phyloP scores from a whole-genome alignment of 192 early-diverging fungal species.

The Backusella macrospora region DNA sequence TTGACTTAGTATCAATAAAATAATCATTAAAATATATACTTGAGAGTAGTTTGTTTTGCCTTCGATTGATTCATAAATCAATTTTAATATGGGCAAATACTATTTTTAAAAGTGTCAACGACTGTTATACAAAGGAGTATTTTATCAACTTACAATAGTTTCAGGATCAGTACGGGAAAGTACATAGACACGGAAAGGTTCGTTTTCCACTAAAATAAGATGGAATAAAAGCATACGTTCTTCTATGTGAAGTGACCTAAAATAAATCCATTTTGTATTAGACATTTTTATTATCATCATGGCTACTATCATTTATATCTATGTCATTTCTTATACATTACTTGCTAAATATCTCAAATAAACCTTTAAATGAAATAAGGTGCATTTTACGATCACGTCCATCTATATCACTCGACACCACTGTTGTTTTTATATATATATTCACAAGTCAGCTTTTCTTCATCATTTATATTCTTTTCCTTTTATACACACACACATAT shows the following conservation, averaged over 20 bases:
- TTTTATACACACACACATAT: too few relatives aligned
- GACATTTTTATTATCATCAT: too few relatives aligned
- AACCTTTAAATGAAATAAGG: conserved; percentile 37
- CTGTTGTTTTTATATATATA: background rate
- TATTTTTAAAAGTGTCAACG: conserved; percentile 21
- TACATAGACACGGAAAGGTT: conserved; percentile 69
- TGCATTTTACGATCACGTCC: conserved; percentile 12
- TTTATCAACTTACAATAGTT: conserved; percentile 57
- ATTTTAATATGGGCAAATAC: conserved; percentile 65
- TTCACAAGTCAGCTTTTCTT: too few relatives aligned
- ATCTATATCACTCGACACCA: conserved; percentile 25
- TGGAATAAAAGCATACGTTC: conserved; percentile 70
- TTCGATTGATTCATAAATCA: conserved; percentile 69
- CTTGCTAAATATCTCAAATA: conserved; percentile 41
- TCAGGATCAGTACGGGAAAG: conserved; percentile 78
- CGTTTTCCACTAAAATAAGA: conserved; percentile 65
- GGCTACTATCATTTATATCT: background rate
- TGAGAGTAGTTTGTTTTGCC: conserved; percentile 61
- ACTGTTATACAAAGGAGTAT: background rate
- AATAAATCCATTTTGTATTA: background rate
- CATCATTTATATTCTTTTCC: background rate
- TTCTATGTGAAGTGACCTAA: conserved; percentile 50
- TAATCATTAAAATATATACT: conserved; percentile 68
- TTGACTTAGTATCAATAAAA: conserved; percentile 68
- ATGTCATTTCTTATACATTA: background rate